Percentiles rank a stretch among this genome's conserved stretches.
Conservation (phyloP, 805 yeast genomes). For the Kockiozyma suomiensis region DNA sequence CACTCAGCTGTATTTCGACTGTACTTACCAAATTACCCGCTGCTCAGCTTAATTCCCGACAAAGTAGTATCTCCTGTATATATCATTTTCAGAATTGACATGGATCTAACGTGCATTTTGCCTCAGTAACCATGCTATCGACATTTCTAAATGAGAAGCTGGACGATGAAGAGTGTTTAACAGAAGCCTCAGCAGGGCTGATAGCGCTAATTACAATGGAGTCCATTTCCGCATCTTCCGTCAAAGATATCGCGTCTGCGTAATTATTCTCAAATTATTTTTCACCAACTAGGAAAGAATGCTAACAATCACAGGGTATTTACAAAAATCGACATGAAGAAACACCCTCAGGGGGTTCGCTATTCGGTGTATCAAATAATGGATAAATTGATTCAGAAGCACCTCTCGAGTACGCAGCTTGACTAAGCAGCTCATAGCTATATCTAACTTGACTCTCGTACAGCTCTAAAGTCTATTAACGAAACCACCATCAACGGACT, state of each 20-base stretch:
- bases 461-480: conserved; percentile 37
- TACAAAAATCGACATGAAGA: conserved; percentile 40
- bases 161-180: conserved; percentile 61
- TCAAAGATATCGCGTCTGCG: conserved; percentile 41
- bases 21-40: conserved; percentile 43
- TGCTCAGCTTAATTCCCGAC: conserved; percentile 45
- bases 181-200: conserved; percentile 59
- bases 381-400: conserved; percentile 23
- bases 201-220: conserved; percentile 54
- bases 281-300: not conserved
- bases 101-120: not conserved
- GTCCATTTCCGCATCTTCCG: conserved; percentile 44
- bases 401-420: conserved; percentile 3
- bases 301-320: conserved; percentile 15
- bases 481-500: conserved; percentile 59
- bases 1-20: conserved; percentile 50
- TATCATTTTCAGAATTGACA: too few species aligned
- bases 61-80: conserved; percentile 30
- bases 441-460: too few species aligned
- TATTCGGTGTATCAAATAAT: conserved; percentile 59
- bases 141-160: conserved; percentile 66
- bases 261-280: too few species aligned
- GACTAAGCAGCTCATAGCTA: too few species aligned
- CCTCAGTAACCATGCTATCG: conserved; percentile 40
- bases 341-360: conserved; percentile 47